These are phyloP conservation scores for Ceratocystis destructans DNA, from an alignment of 2,329 filamentous ascomycete species.

Conservation along the genomic window DNA sequence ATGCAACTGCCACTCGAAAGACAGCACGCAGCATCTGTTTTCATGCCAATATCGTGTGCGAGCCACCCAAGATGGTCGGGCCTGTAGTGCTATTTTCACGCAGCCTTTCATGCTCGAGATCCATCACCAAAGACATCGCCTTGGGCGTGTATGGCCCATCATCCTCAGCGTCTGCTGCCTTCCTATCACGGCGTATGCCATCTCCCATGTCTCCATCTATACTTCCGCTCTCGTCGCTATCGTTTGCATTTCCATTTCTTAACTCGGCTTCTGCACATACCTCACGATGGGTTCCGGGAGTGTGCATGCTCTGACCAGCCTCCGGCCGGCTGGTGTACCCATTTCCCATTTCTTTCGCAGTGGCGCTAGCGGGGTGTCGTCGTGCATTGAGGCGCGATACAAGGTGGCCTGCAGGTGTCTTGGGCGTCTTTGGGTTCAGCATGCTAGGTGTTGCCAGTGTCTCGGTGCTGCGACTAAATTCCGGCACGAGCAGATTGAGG, in stretches of 20 bases:
- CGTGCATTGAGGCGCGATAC: conserved; percentile 1
- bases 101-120: conserved; percentile 7
- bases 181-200: background rate
- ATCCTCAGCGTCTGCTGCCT: background rate
- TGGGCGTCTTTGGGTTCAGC: conserved; percentile 17
- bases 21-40: background rate
- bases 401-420: conserved; percentile 16
- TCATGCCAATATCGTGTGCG: conserved; percentile 12
- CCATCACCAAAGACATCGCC: conserved; percentile 22
- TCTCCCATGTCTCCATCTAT: background rate
- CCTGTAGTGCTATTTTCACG: background rate
- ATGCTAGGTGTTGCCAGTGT: conserved; percentile 17
- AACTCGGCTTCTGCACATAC: too few species aligned
- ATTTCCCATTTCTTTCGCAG: background rate
- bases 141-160: conserved; percentile 24
- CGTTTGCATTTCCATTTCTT: background rate
- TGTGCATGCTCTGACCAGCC: background rate
- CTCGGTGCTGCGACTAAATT: conserved; percentile 16
- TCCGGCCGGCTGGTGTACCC: background rate
- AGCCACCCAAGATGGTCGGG: conserved; percentile 15
- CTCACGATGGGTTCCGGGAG: background rate
- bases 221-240: background rate
- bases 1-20: background rate
- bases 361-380: background rate
- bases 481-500: conserved; percentile 17